Conservation (phyloP, 306 rosid species). For the apple (Malus domestica) region ASM211411v1 NC_041804.1:3261001-3261500, state of each 20-base stretch:
- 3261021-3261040: conserved; percentile 16
- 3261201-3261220: conserved; percentile 60
- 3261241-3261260: conserved; percentile 90
- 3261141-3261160: conserved; percentile 77
- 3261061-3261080: background rate
- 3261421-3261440: conserved; percentile 77
- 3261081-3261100: conserved; percentile 5
- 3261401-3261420: background rate
- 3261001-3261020: conserved; percentile 81
- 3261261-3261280: conserved; percentile 83
- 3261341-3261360: background rate
- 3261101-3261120: conserved; percentile 25
- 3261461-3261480: conserved; percentile 95
- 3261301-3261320: conserved; percentile 55
- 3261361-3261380: background rate
- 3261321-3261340: conserved; percentile 65
- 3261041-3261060: background rate
- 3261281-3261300: conserved; percentile 71
- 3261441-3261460: conserved; percentile 97
- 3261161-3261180: conserved; percentile 62
- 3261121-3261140: conserved; percentile 84
- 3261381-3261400: background rate
- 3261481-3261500: conserved; percentile 69
- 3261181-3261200: conserved; percentile 68
- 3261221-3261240: conserved; percentile 86